A percentile compares a stretch with the other conserved stretches of the same genome.
Evolutionary conservation across 345 rosid genomes (phyloP).

Genomic region (Syzygium aromaticum): DNA sequence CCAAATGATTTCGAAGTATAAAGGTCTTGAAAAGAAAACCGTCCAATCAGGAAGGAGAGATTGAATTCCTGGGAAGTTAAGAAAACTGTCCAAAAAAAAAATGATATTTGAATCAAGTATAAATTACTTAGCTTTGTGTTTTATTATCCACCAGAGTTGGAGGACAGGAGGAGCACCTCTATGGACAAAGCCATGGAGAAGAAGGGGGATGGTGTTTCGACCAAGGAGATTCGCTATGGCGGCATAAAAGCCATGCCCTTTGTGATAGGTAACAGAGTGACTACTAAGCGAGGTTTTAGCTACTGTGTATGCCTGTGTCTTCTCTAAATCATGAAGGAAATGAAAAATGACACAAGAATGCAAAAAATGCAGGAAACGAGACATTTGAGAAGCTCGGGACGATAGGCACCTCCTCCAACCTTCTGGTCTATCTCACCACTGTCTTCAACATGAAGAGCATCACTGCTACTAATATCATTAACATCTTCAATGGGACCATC

Average conservation of each 20-base stretch:
- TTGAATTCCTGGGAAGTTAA: neutral
- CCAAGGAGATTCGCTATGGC: neutral
- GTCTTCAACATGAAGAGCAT: slow-evolving; percentile 66
- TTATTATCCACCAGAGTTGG: neutral
- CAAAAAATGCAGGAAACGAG: slow-evolving; percentile 45
- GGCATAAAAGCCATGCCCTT: slow-evolving; percentile 15
- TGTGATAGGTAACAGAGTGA: neutral
- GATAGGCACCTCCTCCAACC: slow-evolving; percentile 41
- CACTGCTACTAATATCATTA: slow-evolving; percentile 47
- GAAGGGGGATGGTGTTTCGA: neutral
- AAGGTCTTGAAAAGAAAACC: neutral
- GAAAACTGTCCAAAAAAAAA: neutral
- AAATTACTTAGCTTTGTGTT: neutral
- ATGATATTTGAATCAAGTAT: neutral
- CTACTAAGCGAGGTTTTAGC: neutral
- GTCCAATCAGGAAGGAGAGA: neutral
- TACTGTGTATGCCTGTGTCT: neutral
- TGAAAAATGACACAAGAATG: neutral
- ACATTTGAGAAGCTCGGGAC: slow-evolving; percentile 64
- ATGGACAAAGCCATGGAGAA: neutral
- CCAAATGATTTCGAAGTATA: neutral
- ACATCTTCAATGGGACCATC: slow-evolving; percentile 47
- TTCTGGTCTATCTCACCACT: slow-evolving; percentile 44
- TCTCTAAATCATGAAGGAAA: neutral
- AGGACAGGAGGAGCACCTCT: neutral